These are phyloP conservation scores for Termitomyces sp. DNA, from an alignment of 768 basidiomycete species.

Conservation along the genomic window DNA sequence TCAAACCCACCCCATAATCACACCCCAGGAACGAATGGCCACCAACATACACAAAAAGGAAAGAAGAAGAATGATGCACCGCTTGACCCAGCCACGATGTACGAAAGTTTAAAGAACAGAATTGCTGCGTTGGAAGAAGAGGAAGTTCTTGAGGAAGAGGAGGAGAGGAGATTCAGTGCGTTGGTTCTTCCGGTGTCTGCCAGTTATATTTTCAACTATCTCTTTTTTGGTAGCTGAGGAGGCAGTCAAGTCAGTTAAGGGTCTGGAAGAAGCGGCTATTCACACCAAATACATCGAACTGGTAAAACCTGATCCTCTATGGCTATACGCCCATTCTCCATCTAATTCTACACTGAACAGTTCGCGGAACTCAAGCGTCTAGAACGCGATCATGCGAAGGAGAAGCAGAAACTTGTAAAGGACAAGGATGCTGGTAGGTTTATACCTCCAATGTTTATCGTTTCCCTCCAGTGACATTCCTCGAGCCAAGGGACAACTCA, in stretches of 20 bases:
- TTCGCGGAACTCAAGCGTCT: constrained; percentile 86
- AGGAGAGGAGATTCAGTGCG: constrained; percentile 75
- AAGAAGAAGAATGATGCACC: constrained; percentile 76
- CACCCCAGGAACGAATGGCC: constrained; percentile 40
- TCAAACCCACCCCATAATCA: constrained; percentile 27
- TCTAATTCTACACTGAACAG: constrained; percentile 37
- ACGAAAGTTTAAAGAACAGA: constrained; percentile 83
- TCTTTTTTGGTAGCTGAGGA: constrained; percentile 63
- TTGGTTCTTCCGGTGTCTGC: constrained; percentile 13
- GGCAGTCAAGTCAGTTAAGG: constrained; percentile 82
- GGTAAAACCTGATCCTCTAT: constrained; percentile 41
- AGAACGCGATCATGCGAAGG: constrained; percentile 87
- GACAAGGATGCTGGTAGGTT: constrained; percentile 83
- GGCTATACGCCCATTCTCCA: constrained; percentile 12
- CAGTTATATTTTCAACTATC: constrained; percentile 16
- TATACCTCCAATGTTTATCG: background rate
- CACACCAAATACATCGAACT: constrained; percentile 88
- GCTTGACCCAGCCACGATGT: constrained; percentile 83
- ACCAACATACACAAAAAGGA: constrained; percentile 44
- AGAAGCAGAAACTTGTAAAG: constrained; percentile 87
- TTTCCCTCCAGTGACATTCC: background rate
- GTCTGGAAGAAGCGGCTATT: constrained; percentile 77
- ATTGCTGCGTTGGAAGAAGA: constrained; percentile 90
- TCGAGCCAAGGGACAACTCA: constrained; percentile 78
- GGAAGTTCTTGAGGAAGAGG: constrained; percentile 83